These are phyloP conservation scores for Penicillium canariense DNA, from an alignment of 495 filamentous ascomycete species.

Conservation along the genomic window DNA sequence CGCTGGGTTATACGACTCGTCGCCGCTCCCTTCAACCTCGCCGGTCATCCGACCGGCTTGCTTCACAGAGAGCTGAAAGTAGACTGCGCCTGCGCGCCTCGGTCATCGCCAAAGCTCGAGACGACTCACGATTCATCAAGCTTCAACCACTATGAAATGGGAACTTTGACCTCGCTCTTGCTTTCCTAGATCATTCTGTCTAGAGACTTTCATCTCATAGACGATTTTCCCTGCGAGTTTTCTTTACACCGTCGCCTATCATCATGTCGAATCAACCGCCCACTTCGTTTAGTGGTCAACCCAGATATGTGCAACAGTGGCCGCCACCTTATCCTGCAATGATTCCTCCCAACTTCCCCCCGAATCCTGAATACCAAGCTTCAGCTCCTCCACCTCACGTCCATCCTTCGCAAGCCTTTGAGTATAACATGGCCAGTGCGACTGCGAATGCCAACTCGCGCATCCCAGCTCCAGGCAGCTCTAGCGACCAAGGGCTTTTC, in stretches of 20 bases:
- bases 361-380: slow-evolving; percentile 18
- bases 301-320: slow-evolving; percentile 37
- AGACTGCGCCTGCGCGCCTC: background rate
- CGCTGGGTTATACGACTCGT: background rate
- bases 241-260: background rate
- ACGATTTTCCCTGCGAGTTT: background rate
- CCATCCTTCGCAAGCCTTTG: slow-evolving; percentile 10
- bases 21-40: background rate
- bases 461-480: slow-evolving; percentile 24
- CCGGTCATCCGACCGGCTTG: background rate
- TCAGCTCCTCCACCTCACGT: slow-evolving; percentile 8
- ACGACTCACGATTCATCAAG: background rate
- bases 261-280: slow-evolving; percentile 58
- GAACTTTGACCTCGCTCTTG: background rate
- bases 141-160: slow-evolving; percentile 3
- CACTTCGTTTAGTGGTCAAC: slow-evolving; percentile 48
- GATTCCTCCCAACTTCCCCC: slow-evolving; percentile 21
- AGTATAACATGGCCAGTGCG: slow-evolving; percentile 25
- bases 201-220: background rate
- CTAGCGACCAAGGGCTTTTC: slow-evolving; percentile 21
- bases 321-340: slow-evolving; percentile 26
- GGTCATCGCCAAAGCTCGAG: background rate
- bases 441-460: slow-evolving; percentile 31
- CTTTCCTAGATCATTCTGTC: background rate
- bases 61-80: background rate